Percentiles rank a stretch among this genome's conserved stretches.
Conservation (phyloP, 164 flowering plant species). For the Macadamia integrifolia region DNA sequence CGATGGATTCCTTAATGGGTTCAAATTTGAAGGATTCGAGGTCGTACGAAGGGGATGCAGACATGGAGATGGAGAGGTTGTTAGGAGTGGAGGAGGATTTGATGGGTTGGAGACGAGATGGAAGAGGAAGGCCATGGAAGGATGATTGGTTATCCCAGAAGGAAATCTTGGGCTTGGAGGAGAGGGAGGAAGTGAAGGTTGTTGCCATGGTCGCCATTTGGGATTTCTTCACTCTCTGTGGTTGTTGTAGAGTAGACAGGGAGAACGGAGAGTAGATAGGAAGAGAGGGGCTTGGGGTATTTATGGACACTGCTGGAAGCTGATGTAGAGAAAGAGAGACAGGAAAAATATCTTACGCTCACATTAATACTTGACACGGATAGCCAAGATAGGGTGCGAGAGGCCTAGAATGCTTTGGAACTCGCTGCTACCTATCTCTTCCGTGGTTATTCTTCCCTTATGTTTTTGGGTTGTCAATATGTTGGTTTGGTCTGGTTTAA, state of each 20-base stretch:
- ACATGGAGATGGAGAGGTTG: conserved; percentile 21
- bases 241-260: not conserved
- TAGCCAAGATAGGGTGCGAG: too few relatives aligned
- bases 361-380: too few relatives aligned
- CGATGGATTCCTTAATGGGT: conserved; percentile 83
- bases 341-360: too few relatives aligned
- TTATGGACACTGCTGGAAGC: too few relatives aligned
- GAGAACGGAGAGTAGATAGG: not conserved
- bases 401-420: too few relatives aligned
- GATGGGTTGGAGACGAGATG: conserved; percentile 16
- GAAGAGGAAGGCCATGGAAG: conserved; percentile 26
- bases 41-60: conserved; percentile 38
- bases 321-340: too few relatives aligned
- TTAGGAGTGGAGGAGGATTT: conserved; percentile 8
- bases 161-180: conserved; percentile 26
- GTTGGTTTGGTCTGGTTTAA: too few relatives aligned
- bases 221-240: not conserved
- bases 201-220: conserved; percentile 30
- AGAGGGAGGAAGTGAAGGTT: conserved; percentile 17
- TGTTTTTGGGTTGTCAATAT: too few relatives aligned
- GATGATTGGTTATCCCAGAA: conserved; percentile 25
- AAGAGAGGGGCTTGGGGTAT: not conserved
- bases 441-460: too few relatives aligned
- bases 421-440: too few relatives aligned
- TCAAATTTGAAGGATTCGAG: conserved; percentile 47